A percentile compares a stretch with the other conserved stretches of the same genome.
Evolutionary conservation across 768 basidiomycete species (phyloP).

Genomic region (Leccinum truebloodii): DNA sequence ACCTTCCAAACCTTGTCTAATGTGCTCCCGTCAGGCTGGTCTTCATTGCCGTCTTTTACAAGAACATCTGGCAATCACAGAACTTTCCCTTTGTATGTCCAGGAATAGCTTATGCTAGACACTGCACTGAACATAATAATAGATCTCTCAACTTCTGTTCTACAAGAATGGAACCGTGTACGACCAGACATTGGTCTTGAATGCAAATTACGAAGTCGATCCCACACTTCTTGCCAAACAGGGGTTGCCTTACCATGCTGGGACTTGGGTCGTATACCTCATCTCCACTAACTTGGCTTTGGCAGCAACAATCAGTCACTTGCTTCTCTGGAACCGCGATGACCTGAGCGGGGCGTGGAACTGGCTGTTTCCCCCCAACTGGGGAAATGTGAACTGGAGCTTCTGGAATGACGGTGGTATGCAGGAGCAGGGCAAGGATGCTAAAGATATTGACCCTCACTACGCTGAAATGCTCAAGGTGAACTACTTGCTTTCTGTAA

Average conservation of each 20-base stretch:
- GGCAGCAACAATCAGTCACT: slow-evolving; percentile 53
- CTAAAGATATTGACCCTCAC: slow-evolving; percentile 52
- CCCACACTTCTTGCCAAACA: slow-evolving; percentile 45
- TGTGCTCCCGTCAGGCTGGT: slow-evolving; percentile 24
- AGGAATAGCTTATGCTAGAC: slow-evolving; percentile 14
- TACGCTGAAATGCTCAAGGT: slow-evolving; percentile 50
- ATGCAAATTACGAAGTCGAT: slow-evolving; percentile 53
- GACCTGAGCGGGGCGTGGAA: slow-evolving; percentile 48
- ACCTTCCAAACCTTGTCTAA: not conserved
- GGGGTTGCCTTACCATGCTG: slow-evolving; percentile 36
- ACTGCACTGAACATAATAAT: slow-evolving; percentile 10
- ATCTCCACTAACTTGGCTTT: slow-evolving; percentile 26
- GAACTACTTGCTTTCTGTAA: slow-evolving; percentile 1
- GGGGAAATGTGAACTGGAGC: slow-evolving; percentile 39
- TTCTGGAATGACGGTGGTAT: slow-evolving; percentile 34
- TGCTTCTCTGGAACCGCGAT: slow-evolving; percentile 53
- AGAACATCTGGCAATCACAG: slow-evolving; percentile 57
- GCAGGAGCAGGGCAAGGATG: slow-evolving; percentile 34
- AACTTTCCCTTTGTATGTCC: slow-evolving; percentile 57
- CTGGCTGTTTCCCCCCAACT: slow-evolving; percentile 42
- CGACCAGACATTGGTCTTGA: slow-evolving; percentile 54
- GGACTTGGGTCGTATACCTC: slow-evolving; percentile 26
- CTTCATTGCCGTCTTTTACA: slow-evolving; percentile 40
- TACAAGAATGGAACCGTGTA: slow-evolving; percentile 53
- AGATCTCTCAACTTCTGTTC: slow-evolving; percentile 50